A percentile compares a stretch with the other conserved stretches of the same genome.
phyloP scores from a whole-genome alignment of 768 basidiomycete species.

The Leccinum disarticulatum region DNA sequence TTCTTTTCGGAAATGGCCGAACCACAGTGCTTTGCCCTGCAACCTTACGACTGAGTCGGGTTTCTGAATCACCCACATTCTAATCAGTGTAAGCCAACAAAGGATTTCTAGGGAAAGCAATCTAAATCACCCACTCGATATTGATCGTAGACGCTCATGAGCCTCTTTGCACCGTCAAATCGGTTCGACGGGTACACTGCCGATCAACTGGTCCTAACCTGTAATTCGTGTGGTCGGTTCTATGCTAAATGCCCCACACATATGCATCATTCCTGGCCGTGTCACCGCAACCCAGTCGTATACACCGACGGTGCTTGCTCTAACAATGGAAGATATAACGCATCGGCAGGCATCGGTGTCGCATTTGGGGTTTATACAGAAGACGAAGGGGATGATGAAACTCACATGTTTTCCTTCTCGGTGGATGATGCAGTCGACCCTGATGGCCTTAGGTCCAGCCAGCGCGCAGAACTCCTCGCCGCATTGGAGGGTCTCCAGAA shows the following conservation, averaged over 20 bases:
- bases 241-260: not conserved
- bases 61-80: too few relatives aligned
- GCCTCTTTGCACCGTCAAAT: not conserved
- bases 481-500: constrained; percentile 20
- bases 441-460: not conserved
- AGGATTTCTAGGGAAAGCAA: too few relatives aligned
- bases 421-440: not conserved
- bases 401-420: not conserved
- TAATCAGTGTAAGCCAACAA: too few relatives aligned
- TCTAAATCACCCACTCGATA: not conserved
- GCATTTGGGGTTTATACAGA: not conserved
- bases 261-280: not conserved
- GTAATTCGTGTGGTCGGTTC: not conserved
- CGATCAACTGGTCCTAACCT: not conserved
- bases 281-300: not conserved
- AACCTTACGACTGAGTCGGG: too few relatives aligned
- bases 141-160: not conserved
- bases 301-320: not conserved
- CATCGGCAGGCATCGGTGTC: not conserved
- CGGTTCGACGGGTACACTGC: not conserved
- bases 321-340: not conserved
- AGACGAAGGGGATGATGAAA: not conserved
- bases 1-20: too few relatives aligned
- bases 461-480: constrained; percentile 2
- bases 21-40: too few relatives aligned